These are phyloP conservation scores for Lachancea cidri DNA, from an alignment of 805 yeast species.

Conservation along the genomic window DNA sequence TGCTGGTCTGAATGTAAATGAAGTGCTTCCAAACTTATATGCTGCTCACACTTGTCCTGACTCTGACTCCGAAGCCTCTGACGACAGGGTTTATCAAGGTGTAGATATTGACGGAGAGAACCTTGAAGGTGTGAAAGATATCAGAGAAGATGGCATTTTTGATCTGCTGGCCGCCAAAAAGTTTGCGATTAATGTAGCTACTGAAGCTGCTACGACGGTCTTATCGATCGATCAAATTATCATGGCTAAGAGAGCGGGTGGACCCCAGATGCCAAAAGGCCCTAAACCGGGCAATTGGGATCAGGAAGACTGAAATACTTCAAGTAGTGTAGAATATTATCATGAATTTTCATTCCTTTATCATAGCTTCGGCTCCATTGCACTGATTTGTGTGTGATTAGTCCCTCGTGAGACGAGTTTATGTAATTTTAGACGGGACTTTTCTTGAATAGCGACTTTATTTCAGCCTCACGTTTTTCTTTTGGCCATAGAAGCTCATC, in stretches of 20 bases:
- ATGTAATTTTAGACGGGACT: too few relatives aligned
- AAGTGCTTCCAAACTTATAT: conserved; percentile 81
- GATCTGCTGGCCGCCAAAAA: conserved; percentile 77
- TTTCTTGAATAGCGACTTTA: too few relatives aligned
- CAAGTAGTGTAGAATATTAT: conserved; percentile 1
- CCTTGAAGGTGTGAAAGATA: conserved; percentile 65
- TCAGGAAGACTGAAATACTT: conserved; percentile 61
- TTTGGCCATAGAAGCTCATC: too few relatives aligned
- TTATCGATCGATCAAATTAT: conserved; percentile 93
- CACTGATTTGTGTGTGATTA: too few relatives aligned
- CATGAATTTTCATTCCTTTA: conserved; percentile 1
- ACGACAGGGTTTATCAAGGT: conserved; percentile 42
- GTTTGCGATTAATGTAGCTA: conserved; percentile 87
- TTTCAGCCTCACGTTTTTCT: too few relatives aligned
- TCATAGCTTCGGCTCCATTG: background rate
- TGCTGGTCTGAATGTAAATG: conserved; percentile 86
- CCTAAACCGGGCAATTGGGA: conserved; percentile 95
- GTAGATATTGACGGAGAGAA: conserved; percentile 77
- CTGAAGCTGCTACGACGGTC: conserved; percentile 90
- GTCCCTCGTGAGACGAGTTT: too few relatives aligned
- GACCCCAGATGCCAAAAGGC: conserved; percentile 85
- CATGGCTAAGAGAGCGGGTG: conserved; percentile 99
- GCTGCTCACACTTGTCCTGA: conserved; percentile 63
- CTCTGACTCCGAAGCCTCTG: conserved; percentile 10
- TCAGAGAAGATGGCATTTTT: conserved; percentile 61